Evolutionary conservation across 805 yeast genomes (phyloP).

Genomic region (Lachancea kluyveri): DNA sequence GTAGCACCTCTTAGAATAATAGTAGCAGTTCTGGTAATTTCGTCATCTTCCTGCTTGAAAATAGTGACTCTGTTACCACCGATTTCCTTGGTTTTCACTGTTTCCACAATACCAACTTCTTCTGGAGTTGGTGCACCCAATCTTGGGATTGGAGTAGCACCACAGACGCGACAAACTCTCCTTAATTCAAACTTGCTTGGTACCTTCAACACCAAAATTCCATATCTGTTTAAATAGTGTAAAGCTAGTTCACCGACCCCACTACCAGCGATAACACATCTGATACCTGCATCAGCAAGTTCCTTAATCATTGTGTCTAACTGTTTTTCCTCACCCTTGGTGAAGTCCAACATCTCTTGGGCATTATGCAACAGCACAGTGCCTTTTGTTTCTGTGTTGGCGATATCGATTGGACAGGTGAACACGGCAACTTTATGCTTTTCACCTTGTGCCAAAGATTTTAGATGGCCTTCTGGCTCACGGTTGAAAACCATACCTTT

Average conservation of each 20-base stretch:
- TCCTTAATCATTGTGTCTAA: conserved; percentile 80
- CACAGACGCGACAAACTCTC: conserved; percentile 92
- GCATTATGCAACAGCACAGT: conserved; percentile 95
- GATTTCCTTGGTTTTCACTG: conserved; percentile 86
- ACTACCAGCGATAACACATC: conserved; percentile 90
- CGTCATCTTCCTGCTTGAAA: conserved; percentile 66
- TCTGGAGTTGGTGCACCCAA: conserved; percentile 94
- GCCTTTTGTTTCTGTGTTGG: conserved; percentile 97
- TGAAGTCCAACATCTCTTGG: conserved; percentile 91
- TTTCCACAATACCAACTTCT: conserved; percentile 83
- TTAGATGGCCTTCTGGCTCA: conserved; percentile 91
- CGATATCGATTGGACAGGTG: conserved; percentile 90
- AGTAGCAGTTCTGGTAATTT: conserved; percentile 77
- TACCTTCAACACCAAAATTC: conserved; percentile 78
- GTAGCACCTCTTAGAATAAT: conserved; percentile 96
- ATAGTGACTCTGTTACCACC: conserved; percentile 97
- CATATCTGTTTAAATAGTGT: conserved; percentile 85
- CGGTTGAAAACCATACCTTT: conserved; percentile 98
- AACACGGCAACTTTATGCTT: conserved; percentile 85
- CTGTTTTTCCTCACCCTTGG: conserved; percentile 94
- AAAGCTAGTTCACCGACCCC: conserved; percentile 88
- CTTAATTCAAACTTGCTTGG: conserved; percentile 92
- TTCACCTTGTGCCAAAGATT: conserved; percentile 41
- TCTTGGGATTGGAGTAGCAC: conserved; percentile 93
- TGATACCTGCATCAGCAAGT: conserved; percentile 75